phyloP scores from a whole-genome alignment of 345 rosid species.

The Eucalyptus curtisii region DNA sequence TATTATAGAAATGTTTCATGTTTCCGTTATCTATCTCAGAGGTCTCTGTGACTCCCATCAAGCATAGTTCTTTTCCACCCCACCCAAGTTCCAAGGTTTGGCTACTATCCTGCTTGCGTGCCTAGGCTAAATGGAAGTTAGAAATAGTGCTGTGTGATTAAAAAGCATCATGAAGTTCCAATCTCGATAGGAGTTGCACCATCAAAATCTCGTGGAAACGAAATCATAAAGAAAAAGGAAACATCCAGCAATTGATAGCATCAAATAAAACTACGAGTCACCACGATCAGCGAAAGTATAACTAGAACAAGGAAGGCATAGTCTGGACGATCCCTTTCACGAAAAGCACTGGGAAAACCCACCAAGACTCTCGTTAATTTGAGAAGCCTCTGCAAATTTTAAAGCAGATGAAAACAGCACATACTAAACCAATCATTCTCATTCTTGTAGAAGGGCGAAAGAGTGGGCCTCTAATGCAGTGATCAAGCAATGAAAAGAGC shows the following conservation, averaged over 20 bases:
- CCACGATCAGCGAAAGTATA: background rate
- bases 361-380: background rate
- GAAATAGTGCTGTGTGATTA: background rate
- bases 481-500: background rate
- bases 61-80: background rate
- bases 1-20: background rate
- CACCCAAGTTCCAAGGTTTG: background rate
- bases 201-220: background rate
- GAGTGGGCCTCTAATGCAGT: too few species aligned
- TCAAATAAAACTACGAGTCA: background rate
- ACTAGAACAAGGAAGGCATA: background rate
- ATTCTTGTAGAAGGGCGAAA: too few species aligned
- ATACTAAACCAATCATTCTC: background rate
- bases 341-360: background rate
- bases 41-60: background rate
- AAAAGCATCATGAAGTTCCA: background rate
- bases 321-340: background rate
- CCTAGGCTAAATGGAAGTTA: background rate
- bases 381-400: background rate
- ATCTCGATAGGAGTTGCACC: background rate
- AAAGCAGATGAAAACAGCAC: background rate
- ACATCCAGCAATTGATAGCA: background rate
- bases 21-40: background rate
- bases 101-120: background rate
- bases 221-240: background rate